phyloP scores from a whole-genome alignment of 2,329 filamentous ascomycete genomes.

The Penicillium sp. region DNA sequence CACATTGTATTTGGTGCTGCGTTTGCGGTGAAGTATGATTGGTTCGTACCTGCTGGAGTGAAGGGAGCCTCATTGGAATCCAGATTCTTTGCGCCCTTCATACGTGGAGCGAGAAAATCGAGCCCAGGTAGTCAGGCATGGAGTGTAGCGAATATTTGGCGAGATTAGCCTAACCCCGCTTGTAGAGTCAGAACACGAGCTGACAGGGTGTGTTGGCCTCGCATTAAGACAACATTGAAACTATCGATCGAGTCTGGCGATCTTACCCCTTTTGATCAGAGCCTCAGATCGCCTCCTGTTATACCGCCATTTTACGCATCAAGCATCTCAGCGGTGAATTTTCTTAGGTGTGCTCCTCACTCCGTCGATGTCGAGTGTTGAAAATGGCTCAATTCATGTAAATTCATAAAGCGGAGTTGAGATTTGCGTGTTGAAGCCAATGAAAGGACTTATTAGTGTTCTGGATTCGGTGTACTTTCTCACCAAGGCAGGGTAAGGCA shows the following conservation, averaged over 20 bases:
- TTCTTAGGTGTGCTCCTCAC: too few species aligned
- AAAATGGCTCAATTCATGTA: too few species aligned
- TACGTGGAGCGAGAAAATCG: background rate
- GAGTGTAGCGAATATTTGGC: too few species aligned
- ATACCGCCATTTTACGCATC: background rate
- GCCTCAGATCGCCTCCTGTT: background rate
- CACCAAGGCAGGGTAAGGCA: too few species aligned
- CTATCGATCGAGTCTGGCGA: background rate
- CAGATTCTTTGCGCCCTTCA: background rate
- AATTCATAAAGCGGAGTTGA: too few species aligned
- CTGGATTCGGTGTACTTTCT: too few species aligned
- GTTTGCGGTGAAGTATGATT: background rate
- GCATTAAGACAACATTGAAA: background rate
- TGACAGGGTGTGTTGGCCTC: background rate
- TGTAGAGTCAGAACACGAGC: background rate
- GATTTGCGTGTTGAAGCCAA: too few species aligned
- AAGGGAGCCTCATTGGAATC: background rate
- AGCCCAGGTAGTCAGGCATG: background rate
- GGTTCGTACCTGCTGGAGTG: background rate
- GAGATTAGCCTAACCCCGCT: too few species aligned
- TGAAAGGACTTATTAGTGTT: too few species aligned
- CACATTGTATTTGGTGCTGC: conserved; percentile 1
- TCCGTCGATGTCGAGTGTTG: too few species aligned
- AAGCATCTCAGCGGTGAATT: background rate
- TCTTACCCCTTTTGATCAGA: background rate